These are phyloP conservation scores for Jaenimonas drosophilae DNA, from an alignment of 208 protist genomes.

Conservation along the genomic window DNA sequence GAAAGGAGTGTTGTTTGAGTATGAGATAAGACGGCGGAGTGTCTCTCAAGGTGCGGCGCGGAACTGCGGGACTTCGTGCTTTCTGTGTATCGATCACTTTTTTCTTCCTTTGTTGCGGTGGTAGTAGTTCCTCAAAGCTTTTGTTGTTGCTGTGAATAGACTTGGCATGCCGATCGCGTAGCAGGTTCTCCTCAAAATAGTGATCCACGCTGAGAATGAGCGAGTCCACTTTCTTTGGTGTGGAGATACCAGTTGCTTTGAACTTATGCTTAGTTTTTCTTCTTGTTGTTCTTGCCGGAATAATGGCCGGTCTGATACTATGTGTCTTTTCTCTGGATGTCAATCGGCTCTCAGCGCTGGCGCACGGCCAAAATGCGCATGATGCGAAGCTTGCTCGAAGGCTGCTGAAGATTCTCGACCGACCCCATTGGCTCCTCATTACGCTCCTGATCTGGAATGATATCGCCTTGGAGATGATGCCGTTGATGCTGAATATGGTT, in stretches of 20 bases:
- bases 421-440: constrained; percentile 57
- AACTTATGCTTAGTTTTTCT: constrained; percentile 26
- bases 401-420: constrained; percentile 47
- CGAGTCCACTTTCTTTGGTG: constrained; percentile 28
- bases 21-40: constrained; percentile 1
- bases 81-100: constrained; percentile 5
- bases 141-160: constrained; percentile 4
- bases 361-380: constrained; percentile 11
- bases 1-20: not conserved
- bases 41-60: not conserved
- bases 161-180: not conserved
- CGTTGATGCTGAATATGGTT: constrained; percentile 47
- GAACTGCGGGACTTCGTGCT: not conserved
- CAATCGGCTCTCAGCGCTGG: constrained; percentile 23
- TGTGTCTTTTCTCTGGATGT: constrained; percentile 58
- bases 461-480: constrained; percentile 60
- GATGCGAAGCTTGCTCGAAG: constrained; percentile 21
- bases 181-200: not conserved
- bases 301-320: constrained; percentile 40
- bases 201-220: constrained; percentile 1
- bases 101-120: not conserved
- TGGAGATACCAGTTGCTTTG: constrained; percentile 19
- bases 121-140: not conserved
- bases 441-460: constrained; percentile 48
- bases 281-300: constrained; percentile 34